Evolutionary conservation across 345 rosid species (phyloP).

Genomic region (Orychophragmus violaceus): DNA sequence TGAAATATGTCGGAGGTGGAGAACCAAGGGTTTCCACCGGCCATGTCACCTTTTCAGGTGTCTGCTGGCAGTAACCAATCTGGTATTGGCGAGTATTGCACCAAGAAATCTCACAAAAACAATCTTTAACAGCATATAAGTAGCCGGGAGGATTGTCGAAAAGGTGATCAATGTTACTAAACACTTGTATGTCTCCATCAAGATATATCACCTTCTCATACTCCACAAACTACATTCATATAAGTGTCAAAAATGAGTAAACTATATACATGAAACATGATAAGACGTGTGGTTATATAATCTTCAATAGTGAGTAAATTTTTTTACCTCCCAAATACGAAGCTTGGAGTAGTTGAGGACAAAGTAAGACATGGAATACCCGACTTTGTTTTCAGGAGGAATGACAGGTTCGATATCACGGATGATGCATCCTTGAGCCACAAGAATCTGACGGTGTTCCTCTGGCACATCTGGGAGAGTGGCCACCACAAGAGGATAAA

Average conservation of each 20-base stretch:
- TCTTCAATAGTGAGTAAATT: not conserved
- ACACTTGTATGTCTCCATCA: constrained; percentile 1
- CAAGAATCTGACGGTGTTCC: not conserved
- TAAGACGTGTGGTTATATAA: too few relatives aligned
- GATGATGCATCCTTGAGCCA: constrained; percentile 1
- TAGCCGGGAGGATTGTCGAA: not conserved
- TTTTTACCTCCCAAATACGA: not conserved
- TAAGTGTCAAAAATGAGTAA: too few relatives aligned
- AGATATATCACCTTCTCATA: not conserved
- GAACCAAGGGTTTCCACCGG: not conserved
- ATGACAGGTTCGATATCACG: not conserved
- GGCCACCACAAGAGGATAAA: not conserved
- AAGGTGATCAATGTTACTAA: not conserved
- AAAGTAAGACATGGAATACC: not conserved
- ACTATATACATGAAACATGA: not conserved
- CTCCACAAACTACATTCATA: not conserved
- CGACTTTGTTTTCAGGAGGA: not conserved
- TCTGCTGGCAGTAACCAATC: not conserved
- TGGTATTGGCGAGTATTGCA: not conserved
- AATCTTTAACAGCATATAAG: not conserved
- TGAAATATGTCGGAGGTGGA: not conserved
- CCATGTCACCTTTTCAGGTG: not conserved
- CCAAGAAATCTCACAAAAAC: not conserved
- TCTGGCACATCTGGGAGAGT: not conserved
- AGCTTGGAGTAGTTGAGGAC: not conserved